These are phyloP conservation scores for Sanghuangporus baumii DNA, from an alignment of 1,284 basidiomycete species.

Conservation along the genomic window DNA sequence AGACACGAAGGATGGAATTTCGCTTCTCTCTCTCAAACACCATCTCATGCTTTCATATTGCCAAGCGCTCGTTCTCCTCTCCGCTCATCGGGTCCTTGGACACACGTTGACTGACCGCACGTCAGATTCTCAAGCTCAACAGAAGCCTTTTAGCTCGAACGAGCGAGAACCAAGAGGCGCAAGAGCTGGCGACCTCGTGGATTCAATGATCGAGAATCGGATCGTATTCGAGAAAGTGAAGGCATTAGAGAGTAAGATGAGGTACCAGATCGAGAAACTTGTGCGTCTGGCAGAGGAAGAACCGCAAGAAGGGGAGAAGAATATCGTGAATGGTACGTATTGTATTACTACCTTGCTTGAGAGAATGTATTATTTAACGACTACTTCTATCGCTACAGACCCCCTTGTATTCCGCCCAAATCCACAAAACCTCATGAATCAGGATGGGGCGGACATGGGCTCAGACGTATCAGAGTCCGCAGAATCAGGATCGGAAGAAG, in stretches of 20 bases:
- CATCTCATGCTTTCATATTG: slow-evolving; percentile 84
- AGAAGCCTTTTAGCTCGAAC: slow-evolving; percentile 43
- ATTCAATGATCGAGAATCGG: slow-evolving; percentile 68
- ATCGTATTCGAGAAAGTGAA: slow-evolving; percentile 77
- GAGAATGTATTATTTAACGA: background rate
- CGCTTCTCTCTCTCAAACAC: slow-evolving; percentile 86
- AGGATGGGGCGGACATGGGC: slow-evolving; percentile 31
- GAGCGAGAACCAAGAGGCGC: slow-evolving; percentile 52
- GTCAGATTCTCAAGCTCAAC: slow-evolving; percentile 29
- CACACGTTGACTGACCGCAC: slow-evolving; percentile 50
- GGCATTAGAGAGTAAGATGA: slow-evolving; percentile 79
- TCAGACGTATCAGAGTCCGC: slow-evolving; percentile 29
- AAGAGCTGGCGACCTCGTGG: slow-evolving; percentile 60
- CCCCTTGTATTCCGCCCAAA: slow-evolving; percentile 90
- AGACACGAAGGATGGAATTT: slow-evolving; percentile 78
- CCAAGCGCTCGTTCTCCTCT: slow-evolving; percentile 78
- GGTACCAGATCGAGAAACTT: slow-evolving; percentile 94
- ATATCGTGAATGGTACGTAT: slow-evolving; percentile 57
- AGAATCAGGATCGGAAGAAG: slow-evolving; percentile 26
- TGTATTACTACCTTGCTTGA: background rate
- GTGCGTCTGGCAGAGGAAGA: slow-evolving; percentile 65
- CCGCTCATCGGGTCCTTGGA: slow-evolving; percentile 62
- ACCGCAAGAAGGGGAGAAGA: slow-evolving; percentile 43
- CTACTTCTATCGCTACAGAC: slow-evolving; percentile 43
- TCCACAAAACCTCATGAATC: slow-evolving; percentile 56